Percentiles rank a stretch among this genome's conserved stretches.
These are phyloP conservation scores for Podosphaera fusca DNA, from an alignment of 2,329 filamentous ascomycete genomes.

Conservation along the genomic window DNA sequence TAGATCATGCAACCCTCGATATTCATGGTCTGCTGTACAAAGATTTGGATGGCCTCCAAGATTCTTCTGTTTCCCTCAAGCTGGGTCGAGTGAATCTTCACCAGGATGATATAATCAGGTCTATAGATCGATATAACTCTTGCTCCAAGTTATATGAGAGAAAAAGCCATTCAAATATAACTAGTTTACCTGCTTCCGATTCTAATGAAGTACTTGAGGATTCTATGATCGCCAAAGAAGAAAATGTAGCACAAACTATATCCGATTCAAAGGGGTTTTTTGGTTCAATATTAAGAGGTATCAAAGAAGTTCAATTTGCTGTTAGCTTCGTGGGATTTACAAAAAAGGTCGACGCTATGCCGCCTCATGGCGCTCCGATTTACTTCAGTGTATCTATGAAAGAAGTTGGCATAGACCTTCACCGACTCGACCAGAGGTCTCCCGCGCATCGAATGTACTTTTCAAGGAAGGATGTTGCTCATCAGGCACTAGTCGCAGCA, in stretches of 20 bases:
- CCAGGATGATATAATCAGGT: constrained; percentile 59
- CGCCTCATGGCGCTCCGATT: constrained; percentile 44
- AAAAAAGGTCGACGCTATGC: constrained; percentile 49
- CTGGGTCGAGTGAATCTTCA: constrained; percentile 76
- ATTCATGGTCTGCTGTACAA: constrained; percentile 79
- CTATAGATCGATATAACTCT: constrained; percentile 30
- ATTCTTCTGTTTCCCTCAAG: constrained; percentile 77
- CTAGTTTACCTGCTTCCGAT: constrained; percentile 44
- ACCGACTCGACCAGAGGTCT: constrained; percentile 76
- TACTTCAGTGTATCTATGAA: constrained; percentile 83
- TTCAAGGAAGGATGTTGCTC: constrained; percentile 71
- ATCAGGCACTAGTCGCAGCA: constrained; percentile 79
- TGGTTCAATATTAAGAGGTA: constrained; percentile 69
- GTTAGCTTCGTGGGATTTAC: constrained; percentile 77
- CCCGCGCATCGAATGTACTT: constrained; percentile 98
- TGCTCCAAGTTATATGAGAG: constrained; percentile 14
- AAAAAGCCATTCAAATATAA: constrained; percentile 19
- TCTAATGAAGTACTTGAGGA: constrained; percentile 52
- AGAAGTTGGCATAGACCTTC: constrained; percentile 79
- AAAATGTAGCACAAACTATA: constrained; percentile 56
- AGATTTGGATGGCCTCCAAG: constrained; percentile 63
- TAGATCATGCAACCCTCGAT: constrained; percentile 74
- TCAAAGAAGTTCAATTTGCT: constrained; percentile 91
- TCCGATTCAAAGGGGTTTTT: constrained; percentile 86
- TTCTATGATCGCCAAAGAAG: constrained; percentile 27